These are phyloP conservation scores for Trichoderma gamsii DNA, from an alignment of 495 filamentous ascomycete genomes.

Conservation along the genomic window DNA sequence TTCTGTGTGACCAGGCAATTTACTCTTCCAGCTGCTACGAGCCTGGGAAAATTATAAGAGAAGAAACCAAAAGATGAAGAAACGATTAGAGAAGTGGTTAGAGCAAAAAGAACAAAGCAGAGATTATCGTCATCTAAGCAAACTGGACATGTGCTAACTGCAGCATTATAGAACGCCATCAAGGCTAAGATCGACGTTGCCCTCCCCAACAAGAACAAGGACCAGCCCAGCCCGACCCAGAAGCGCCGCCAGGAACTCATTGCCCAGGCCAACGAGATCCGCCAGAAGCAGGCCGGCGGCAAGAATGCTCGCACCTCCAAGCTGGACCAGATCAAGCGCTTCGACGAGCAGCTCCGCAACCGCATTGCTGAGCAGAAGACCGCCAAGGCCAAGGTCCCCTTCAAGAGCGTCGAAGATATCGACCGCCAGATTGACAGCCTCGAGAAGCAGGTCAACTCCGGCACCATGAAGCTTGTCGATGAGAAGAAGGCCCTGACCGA, in stretches of 20 bases:
- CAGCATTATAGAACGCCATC: slow-evolving; percentile 59
- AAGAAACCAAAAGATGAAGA: neutral
- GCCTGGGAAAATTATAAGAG: no score
- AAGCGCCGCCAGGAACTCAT: slow-evolving; percentile 80
- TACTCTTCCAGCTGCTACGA: no score
- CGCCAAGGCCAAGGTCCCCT: slow-evolving; percentile 66
- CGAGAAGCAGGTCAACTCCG: slow-evolving; percentile 76
- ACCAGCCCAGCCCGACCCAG: slow-evolving; percentile 62
- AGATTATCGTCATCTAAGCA: no score
- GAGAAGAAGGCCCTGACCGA: slow-evolving; percentile 90
- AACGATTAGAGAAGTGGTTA: neutral
- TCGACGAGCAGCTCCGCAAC: slow-evolving; percentile 76
- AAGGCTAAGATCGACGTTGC: slow-evolving; percentile 79
- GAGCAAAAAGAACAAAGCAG: neutral
- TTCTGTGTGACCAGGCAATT: no score
- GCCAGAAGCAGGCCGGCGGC: slow-evolving; percentile 72
- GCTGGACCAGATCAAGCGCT: slow-evolving; percentile 77
- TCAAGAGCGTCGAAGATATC: slow-evolving; percentile 81
- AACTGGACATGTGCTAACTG: neutral
- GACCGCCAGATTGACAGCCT: slow-evolving; percentile 73
- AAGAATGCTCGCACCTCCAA: slow-evolving; percentile 70
- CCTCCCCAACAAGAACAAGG: slow-evolving; percentile 59
- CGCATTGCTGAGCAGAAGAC: slow-evolving; percentile 79
- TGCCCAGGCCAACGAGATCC: slow-evolving; percentile 63
- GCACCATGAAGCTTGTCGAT: slow-evolving; percentile 87